Conservation (phyloP, 768 basidiomycete species). For the Russula brevipes region DNA sequence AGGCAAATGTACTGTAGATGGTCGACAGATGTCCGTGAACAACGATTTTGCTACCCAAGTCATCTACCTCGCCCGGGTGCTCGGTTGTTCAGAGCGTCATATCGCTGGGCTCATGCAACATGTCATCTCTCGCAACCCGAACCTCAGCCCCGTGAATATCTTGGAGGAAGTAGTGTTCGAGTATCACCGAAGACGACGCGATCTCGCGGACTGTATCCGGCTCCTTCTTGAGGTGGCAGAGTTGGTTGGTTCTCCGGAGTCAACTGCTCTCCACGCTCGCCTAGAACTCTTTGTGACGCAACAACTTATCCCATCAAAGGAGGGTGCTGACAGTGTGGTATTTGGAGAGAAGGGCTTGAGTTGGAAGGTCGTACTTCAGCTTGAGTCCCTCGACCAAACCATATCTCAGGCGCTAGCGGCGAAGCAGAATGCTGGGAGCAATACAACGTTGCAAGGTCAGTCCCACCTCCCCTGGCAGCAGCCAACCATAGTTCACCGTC, state of each 20-base stretch:
- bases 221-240: constrained; percentile 64
- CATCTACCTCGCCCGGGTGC: constrained; percentile 73
- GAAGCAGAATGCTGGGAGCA: constrained; percentile 56
- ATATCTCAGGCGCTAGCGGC: constrained; percentile 52
- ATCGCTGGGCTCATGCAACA: constrained; percentile 63
- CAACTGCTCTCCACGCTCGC: constrained; percentile 46
- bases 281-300: constrained; percentile 50
- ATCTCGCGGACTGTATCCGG: constrained; percentile 64
- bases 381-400: constrained; percentile 52
- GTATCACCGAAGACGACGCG: constrained; percentile 64
- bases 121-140: constrained; percentile 60
- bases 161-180: constrained; percentile 63
- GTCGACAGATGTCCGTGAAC: constrained; percentile 67
- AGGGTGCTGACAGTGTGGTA: constrained; percentile 27
- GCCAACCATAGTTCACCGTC: not conserved
- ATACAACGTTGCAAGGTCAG: constrained; percentile 56
- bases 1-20: constrained; percentile 66
- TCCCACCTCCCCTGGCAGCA: constrained; percentile 21
- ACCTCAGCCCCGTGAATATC: constrained; percentile 49
- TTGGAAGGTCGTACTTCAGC: constrained; percentile 53
- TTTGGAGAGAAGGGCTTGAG: constrained; percentile 43
- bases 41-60: constrained; percentile 73
- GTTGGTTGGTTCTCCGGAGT: constrained; percentile 40
- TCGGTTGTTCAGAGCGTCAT: constrained; percentile 79
- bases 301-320: constrained; percentile 45